Evolutionary conservation across 192 early-diverging fungal species (phyloP), one percentile per base, ranked within the genome.

Genomic region (Martensiomyces pterosporus): DNA sequence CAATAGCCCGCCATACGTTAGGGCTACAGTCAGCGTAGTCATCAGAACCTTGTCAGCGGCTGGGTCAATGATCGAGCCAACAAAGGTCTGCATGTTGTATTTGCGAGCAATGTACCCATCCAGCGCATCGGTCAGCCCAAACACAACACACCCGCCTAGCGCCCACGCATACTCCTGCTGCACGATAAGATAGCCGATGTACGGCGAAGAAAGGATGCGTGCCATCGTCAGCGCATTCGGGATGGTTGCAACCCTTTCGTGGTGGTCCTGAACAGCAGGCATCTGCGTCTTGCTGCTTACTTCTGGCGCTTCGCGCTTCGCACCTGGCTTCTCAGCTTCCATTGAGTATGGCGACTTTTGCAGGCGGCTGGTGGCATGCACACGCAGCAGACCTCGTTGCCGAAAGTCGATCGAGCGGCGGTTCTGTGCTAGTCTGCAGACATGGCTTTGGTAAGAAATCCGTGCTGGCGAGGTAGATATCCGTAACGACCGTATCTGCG

Each of bases 21-120:
- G 62, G 12, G 88, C 82, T 13, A 95, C 64, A 12, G 89, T 90
- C 49, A 98, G 50, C 14, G 86, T 82, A 0, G 93, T 94, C 91
- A 95, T 94, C 14, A 95, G 59, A 3, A 85, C 78, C 61, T 95
- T 98, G 69, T 98, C 95, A 14, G 92, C 92, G 9, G 85, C 84
- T 4, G 95, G 95, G 64, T 98, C 93, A 26, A 95, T 78, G 19
- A 92, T 90, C 4, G 87, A 88, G 9, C 92, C 93, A 24, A 93
- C 73, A 37, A 89, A 79, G 16, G 90, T 91, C 57, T 82, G 80
- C 85, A 91, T 83, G 32, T 92, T 88, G 65, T 81, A 95, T 36
- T 77, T 63, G 18, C 95, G 79, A 9, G 93, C 93, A 59, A 98
- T 89, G 47, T 74, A 93, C 22, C 92, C 92, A 64, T 94, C 92